A percentile compares a stretch with the other conserved stretches of the same genome.
These are phyloP conservation scores for Cyclocybe cylindracea DNA, from an alignment of 768 basidiomycete species.

Conservation along the genomic window DNA sequence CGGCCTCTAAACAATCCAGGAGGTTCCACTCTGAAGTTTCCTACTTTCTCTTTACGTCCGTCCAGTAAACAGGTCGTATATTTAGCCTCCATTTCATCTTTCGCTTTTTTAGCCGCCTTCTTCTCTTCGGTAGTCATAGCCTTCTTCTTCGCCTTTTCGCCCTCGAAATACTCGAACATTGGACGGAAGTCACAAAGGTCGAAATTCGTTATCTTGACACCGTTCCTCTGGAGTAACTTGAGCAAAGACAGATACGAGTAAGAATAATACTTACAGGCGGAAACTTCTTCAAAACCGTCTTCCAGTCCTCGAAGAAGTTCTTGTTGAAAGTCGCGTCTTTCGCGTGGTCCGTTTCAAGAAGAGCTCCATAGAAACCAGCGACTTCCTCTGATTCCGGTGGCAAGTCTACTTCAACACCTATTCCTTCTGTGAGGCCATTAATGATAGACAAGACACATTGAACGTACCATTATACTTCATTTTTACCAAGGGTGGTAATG, in stretches of 20 bases:
- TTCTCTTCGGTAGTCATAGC: slow-evolving; percentile 82
- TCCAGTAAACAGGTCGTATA: slow-evolving; percentile 89
- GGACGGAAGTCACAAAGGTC: slow-evolving; percentile 91
- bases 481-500: slow-evolving; percentile 79
- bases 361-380: slow-evolving; percentile 91
- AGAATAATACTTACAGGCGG: slow-evolving; percentile 68
- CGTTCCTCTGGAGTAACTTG: slow-evolving; percentile 52
- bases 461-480: slow-evolving; percentile 91
- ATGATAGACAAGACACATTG: slow-evolving; percentile 1
- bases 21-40: slow-evolving; percentile 98
- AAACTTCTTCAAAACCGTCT: slow-evolving; percentile 69
- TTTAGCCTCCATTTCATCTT: slow-evolving; percentile 81
- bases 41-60: slow-evolving; percentile 96
- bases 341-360: slow-evolving; percentile 92
- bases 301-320: slow-evolving; percentile 96
- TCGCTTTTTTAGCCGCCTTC: slow-evolving; percentile 85
- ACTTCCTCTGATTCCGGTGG: slow-evolving; percentile 92
- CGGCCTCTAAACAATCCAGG: slow-evolving; percentile 98
- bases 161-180: slow-evolving; percentile 92
- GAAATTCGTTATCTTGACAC: slow-evolving; percentile 73
- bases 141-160: slow-evolving; percentile 93
- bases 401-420: slow-evolving; percentile 79
- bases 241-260: background rate
- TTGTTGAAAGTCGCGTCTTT: slow-evolving; percentile 85
- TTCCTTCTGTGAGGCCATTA: slow-evolving; percentile 3